Base-by-base conservation (phyloP, 805 yeast genomes). In the Kurtzmaniella fragi region DNA sequence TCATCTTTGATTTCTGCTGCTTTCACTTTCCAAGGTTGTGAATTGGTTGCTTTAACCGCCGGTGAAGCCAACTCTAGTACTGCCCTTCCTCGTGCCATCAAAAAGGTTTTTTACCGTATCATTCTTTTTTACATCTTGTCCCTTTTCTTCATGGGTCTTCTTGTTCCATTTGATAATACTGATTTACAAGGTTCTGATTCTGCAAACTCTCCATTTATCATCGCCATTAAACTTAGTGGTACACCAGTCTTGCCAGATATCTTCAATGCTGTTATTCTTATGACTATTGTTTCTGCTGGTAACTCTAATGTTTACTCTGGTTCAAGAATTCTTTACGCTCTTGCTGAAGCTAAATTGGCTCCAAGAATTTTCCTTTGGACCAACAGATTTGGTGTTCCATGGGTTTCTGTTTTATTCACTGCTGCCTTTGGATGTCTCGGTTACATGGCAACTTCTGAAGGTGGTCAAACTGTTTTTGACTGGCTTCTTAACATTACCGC, bases 11-110 rank as follows among this genome's bases (percentile, higher is more conserved):
- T 83, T 45, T 77, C 76, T 41, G 86, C 90, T 28, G 84, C 85
- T n/a, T 84, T 84, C 68, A 83, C 90, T 20, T 83, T 75, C 59
- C 89, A 82, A 63, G 90, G 90, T 59, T 80, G 84, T 36, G 93
- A 84, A 58, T 69, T 82, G 56, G 78, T 82, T 16, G 90, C 89
- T 60, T 70, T 84, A 40, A 70, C 87, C 3, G 84, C 85, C 27
- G 88, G 89, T 61, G 93, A 84, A 61, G 71, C 83, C 37, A 70
- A 71, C 23, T 80, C 80, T 56, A 89, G 90, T 41, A 79, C 76
- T 47, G 64, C 85, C 20, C 82, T 83, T 42, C 89, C 90, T 42
- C 72, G 73, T 36, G 88, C 90, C 28, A 80, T 82, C 54, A 78
- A 74, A 54, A 80, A 80, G 50, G 88, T 83, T 29, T 71, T 82